phyloP scores from a whole-genome alignment of 23 red algal species.

The Gracilariopsis chorda region DNA sequence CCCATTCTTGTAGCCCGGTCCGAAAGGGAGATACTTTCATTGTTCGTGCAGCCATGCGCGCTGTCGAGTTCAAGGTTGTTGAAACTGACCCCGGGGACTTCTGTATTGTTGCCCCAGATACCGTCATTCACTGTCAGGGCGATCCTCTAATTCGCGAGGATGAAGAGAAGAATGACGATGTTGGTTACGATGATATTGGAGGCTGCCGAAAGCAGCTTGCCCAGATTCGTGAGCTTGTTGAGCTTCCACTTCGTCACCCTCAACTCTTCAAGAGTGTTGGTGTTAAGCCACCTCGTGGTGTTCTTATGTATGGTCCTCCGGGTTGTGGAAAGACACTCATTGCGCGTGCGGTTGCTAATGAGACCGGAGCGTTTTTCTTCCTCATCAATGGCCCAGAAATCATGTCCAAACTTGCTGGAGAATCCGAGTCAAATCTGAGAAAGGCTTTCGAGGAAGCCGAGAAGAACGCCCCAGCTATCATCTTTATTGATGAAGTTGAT shows the following conservation, averaged over 20 bases:
- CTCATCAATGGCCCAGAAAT: slow-evolving; percentile 99
- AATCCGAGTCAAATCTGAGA: slow-evolving; percentile 94
- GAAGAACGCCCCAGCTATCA: slow-evolving; percentile 99
- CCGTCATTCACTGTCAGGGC: slow-evolving; percentile 99
- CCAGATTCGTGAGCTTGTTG: slow-evolving; percentile 99
- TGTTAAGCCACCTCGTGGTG: slow-evolving; percentile 96
- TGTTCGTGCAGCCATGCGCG: slow-evolving; percentile 92
- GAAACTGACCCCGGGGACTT: slow-evolving; percentile 99
- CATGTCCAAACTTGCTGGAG: slow-evolving; percentile 97
- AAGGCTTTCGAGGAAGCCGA: slow-evolving; percentile 99
- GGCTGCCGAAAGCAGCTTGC: slow-evolving; percentile 98
- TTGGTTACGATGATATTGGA: slow-evolving; percentile 99
- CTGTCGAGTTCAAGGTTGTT: slow-evolving; percentile 99
- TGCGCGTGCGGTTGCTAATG: slow-evolving; percentile 98
- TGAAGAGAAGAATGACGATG: slow-evolving; percentile 97
- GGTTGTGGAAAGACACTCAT: slow-evolving; percentile 98
- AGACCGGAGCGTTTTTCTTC: slow-evolving; percentile 99
- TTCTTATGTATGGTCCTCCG: slow-evolving; percentile 98
- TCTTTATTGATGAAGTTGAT: slow-evolving; percentile 99
- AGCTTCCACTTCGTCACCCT: slow-evolving; percentile 97
- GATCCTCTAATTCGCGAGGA: slow-evolving; percentile 98
- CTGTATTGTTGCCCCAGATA: slow-evolving; percentile 98
- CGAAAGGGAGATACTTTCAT: slow-evolving; percentile 98
- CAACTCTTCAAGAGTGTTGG: slow-evolving; percentile 99
- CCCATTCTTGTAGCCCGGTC: slow-evolving; percentile 60